Percentiles rank a stretch among this genome's conserved stretches.
These are phyloP conservation scores for Lasiodiplodia hormozganensis DNA, from an alignment of 2,329 filamentous ascomycete species.

Conservation along the genomic window DNA sequence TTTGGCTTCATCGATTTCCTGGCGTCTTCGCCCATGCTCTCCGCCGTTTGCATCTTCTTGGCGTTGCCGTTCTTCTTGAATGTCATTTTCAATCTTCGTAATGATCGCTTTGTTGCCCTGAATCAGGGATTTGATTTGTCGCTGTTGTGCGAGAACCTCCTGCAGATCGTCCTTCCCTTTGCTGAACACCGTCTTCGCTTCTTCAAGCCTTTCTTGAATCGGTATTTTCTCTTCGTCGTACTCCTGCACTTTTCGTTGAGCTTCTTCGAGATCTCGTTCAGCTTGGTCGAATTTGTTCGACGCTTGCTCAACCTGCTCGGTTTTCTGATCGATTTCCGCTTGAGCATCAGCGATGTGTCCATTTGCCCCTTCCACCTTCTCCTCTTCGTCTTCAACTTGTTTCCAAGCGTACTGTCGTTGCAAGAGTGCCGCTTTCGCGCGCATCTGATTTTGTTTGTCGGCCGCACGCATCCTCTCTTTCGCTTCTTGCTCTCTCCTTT, in stretches of 20 bases:
- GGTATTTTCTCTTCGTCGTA: constrained; percentile 48
- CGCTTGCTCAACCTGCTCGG: constrained; percentile 53
- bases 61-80: constrained; percentile 64
- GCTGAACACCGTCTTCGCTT: constrained; percentile 61
- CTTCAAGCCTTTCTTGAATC: constrained; percentile 55
- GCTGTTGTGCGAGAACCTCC: constrained; percentile 64
- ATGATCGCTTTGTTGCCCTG: constrained; percentile 63
- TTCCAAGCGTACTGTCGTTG: constrained; percentile 74
- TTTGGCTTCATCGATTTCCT: constrained; percentile 66
- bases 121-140: constrained; percentile 59
- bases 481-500: constrained; percentile 66
- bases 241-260: constrained; percentile 44
- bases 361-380: constrained; percentile 35
- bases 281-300: constrained; percentile 53
- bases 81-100: constrained; percentile 53
- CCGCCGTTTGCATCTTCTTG: constrained; percentile 71
- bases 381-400: constrained; percentile 81
- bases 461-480: constrained; percentile 66
- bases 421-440: constrained; percentile 65
- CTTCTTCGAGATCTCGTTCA: constrained; percentile 47
- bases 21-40: constrained; percentile 66
- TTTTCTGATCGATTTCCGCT: constrained; percentile 55
- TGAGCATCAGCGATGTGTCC: constrained; percentile 34
- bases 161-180: constrained; percentile 61
- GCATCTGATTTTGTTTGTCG: constrained; percentile 69